Evolutionary conservation across 345 rosid species (phyloP).

Genomic region (Hirschfeldia incana): DNA sequence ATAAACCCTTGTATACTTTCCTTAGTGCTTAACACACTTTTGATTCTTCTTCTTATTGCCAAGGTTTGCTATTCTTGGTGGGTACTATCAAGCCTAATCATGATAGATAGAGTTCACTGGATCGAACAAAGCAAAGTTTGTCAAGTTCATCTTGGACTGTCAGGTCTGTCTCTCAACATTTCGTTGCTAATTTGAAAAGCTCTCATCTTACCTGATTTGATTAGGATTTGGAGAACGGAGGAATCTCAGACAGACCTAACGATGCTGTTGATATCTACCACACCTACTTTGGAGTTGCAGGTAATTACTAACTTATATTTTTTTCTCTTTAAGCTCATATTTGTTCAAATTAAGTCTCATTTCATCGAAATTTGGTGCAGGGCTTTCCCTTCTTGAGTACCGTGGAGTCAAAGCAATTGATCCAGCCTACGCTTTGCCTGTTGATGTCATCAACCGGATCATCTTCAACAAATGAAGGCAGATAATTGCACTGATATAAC

Average conservation of each 20-base stretch:
- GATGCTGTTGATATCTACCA: constrained; percentile 90
- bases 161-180: constrained; percentile 52
- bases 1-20: constrained; percentile 1
- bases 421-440: constrained; percentile 92
- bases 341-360: constrained; percentile 6
- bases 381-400: constrained; percentile 55
- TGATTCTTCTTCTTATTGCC: constrained; percentile 9
- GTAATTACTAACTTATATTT: constrained; percentile 33
- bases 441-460: constrained; percentile 66
- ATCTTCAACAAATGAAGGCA: constrained; percentile 37
- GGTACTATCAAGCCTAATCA: constrained; percentile 90
- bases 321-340: neutral
- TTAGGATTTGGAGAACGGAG: constrained; percentile 81
- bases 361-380: constrained; percentile 37
- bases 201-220: constrained; percentile 8
- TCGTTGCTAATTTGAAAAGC: neutral
- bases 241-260: constrained; percentile 84
- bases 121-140: constrained; percentile 64
- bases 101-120: constrained; percentile 89
- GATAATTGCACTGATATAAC: neutral
- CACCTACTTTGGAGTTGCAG: constrained; percentile 89
- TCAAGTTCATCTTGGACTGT: constrained; percentile 43
- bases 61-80: constrained; percentile 95
- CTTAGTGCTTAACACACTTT: constrained; percentile 1
- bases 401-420: constrained; percentile 63